phyloP scores from a whole-genome alignment of 768 basidiomycete genomes.

The Fomitopsis pulvina region DNA sequence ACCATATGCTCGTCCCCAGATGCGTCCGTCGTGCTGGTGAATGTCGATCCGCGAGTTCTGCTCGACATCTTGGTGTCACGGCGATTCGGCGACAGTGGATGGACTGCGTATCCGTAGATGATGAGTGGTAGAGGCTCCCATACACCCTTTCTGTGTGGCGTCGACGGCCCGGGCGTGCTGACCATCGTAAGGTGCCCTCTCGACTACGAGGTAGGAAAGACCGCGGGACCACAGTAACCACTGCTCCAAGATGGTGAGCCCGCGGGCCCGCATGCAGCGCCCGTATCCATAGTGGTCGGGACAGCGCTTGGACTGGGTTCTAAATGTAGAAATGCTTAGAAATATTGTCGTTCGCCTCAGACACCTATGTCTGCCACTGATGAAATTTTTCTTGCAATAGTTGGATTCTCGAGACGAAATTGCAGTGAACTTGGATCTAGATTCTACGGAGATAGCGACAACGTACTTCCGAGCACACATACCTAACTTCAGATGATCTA shows the following conservation, averaged over 20 bases:
- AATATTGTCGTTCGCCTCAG: no score
- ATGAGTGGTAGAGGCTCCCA: conserved; percentile 68
- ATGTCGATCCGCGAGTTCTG: conserved; percentile 52
- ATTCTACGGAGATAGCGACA: no score
- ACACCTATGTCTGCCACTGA: no score
- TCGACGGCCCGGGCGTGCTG: conserved; percentile 1
- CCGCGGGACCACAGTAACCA: not conserved
- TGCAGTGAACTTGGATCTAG: no score
- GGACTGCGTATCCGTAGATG: conserved; percentile 88
- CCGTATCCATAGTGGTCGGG: no score
- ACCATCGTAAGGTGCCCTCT: conserved; percentile 6
- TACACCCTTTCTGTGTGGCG: conserved; percentile 28
- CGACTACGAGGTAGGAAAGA: not conserved
- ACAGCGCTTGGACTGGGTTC: no score
- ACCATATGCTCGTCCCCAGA: conserved; percentile 57
- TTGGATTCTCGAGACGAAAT: no score
- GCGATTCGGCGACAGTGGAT: conserved; percentile 72
- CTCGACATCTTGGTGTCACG: conserved; percentile 62
- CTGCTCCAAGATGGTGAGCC: not conserved
- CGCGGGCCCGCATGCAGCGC: not conserved
- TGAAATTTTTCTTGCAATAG: no score
- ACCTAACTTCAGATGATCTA: no score
- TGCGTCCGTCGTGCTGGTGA: conserved; percentile 49
- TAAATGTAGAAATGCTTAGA: no score
- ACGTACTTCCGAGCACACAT: no score